phyloP scores from a whole-genome alignment of 2,329 filamentous ascomycete genomes.

The Penicillium occitanis region DNA sequence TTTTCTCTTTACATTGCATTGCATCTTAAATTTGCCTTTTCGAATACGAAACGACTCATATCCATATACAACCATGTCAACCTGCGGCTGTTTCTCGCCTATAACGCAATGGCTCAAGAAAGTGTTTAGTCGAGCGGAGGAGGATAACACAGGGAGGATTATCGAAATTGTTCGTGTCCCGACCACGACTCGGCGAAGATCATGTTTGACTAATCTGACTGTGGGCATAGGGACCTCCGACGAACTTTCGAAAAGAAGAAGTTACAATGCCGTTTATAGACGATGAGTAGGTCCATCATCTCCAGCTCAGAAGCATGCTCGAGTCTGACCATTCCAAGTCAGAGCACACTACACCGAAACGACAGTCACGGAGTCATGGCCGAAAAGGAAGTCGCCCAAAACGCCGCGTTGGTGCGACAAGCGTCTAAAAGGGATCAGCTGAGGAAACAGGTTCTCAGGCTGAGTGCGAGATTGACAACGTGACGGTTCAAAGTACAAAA shows the following conservation, averaged over 20 bases:
- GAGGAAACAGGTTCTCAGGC: background rate
- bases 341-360: conserved; percentile 37
- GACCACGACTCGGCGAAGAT: background rate
- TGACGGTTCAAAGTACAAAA: background rate
- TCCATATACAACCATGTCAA: conserved; percentile 11
- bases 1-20: background rate
- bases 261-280: conserved; percentile 41
- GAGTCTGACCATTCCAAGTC: conserved; percentile 23
- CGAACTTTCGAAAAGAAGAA: conserved; percentile 46
- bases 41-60: background rate
- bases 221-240: conserved; percentile 39
- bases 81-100: conserved; percentile 37
- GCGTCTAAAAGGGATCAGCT: conserved; percentile 31
- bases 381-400: conserved; percentile 32
- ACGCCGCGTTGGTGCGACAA: conserved; percentile 28
- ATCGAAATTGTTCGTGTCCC: conserved; percentile 37
- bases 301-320: conserved; percentile 23
- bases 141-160: conserved; percentile 24
- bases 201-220: background rate
- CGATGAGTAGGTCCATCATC: conserved; percentile 32
- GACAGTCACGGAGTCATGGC: conserved; percentile 31
- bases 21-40: background rate
- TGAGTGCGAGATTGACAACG: conserved; percentile 11
- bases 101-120: conserved; percentile 36
- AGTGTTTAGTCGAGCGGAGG: conserved; percentile 32